Conservation (phyloP, 768 basidiomycete species). For the Phanerodontia chrysosporium region DNA sequence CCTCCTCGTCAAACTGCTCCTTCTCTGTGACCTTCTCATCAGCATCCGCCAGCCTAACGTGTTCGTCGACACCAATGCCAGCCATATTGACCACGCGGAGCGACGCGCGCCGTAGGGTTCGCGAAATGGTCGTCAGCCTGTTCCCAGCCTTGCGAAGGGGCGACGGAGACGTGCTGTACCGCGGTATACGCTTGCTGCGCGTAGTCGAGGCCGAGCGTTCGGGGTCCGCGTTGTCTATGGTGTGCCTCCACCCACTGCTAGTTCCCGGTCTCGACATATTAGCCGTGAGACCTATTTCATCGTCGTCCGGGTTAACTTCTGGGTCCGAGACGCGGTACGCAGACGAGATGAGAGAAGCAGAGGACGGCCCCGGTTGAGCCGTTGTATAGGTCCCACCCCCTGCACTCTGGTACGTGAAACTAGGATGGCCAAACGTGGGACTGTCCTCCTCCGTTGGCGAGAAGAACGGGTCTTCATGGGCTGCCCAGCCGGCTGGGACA, state of each 20-base stretch:
- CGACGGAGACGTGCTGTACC: constrained; percentile 52
- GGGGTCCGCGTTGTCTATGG: constrained; percentile 38
- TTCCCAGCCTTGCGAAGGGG: constrained; percentile 60
- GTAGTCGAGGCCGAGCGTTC: constrained; percentile 39
- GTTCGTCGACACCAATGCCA: constrained; percentile 54
- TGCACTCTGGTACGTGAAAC: constrained; percentile 13
- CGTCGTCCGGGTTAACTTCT: constrained; percentile 51
- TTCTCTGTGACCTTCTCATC: constrained; percentile 24
- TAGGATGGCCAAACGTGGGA: constrained; percentile 28
- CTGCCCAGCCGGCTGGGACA: constrained; percentile 19
- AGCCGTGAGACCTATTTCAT: constrained; percentile 53
- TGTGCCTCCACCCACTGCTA: constrained; percentile 25
- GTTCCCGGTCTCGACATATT: constrained; percentile 41
- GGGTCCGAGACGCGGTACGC: constrained; percentile 29
- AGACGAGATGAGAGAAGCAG: constrained; percentile 44
- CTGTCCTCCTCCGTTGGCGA: constrained; percentile 35
- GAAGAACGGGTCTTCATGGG: constrained; percentile 47
- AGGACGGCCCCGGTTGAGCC: constrained; percentile 46
- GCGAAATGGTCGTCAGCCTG: constrained; percentile 53
- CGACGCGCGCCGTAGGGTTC: constrained; percentile 58
- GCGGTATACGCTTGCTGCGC: constrained; percentile 40
- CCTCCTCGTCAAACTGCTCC: constrained; percentile 18
- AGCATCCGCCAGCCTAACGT: constrained; percentile 49
- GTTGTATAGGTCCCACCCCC: constrained; percentile 34
- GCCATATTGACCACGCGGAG: constrained; percentile 81